These are phyloP conservation scores for Dispira parvispora DNA, from an alignment of 192 early-diverging fungal species.

Conservation along the genomic window DNA sequence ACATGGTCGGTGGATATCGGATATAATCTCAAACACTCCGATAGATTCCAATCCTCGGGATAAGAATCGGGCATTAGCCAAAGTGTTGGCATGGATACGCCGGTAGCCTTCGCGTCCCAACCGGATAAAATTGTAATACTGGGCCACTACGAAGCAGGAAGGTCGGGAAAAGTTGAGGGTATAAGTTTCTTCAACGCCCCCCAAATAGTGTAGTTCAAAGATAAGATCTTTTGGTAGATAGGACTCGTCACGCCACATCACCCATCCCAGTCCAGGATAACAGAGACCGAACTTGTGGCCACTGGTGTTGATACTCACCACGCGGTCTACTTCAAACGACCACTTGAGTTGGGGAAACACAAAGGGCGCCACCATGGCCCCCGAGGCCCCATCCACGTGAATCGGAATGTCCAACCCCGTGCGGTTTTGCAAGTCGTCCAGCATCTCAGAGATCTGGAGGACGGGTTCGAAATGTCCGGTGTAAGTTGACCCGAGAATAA, in stretches of 20 bases:
- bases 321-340: slow-evolving; percentile 49
- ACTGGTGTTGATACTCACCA: slow-evolving; percentile 64
- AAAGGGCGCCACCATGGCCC: slow-evolving; percentile 80
- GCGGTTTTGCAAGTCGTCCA: slow-evolving; percentile 39
- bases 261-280: slow-evolving; percentile 73
- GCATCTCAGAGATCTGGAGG: slow-evolving; percentile 33
- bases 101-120: slow-evolving; percentile 47
- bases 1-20: slow-evolving; percentile 39
- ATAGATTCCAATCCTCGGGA: slow-evolving; percentile 31
- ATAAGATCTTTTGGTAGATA: slow-evolving; percentile 57
- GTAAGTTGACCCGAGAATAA: slow-evolving; percentile 64
- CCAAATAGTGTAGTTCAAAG: slow-evolving; percentile 61
- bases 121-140: slow-evolving; percentile 69
- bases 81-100: slow-evolving; percentile 44
- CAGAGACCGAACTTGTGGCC: slow-evolving; percentile 81
- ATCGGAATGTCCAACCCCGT: slow-evolving; percentile 57
- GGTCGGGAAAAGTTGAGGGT: slow-evolving; percentile 66
- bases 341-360: slow-evolving; percentile 53
- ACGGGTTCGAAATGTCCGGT: slow-evolving; percentile 78
- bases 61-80: slow-evolving; percentile 37
- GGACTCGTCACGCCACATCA: slow-evolving; percentile 47
- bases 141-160: slow-evolving; percentile 55
- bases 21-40: slow-evolving; percentile 43
- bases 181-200: slow-evolving; percentile 46
- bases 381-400: slow-evolving; percentile 73